Evolutionary conservation across 305 asterid genomes (phyloP), one percentile per base, ranked within the genome.

Genomic region (Ilex paraguariensis): DNA sequence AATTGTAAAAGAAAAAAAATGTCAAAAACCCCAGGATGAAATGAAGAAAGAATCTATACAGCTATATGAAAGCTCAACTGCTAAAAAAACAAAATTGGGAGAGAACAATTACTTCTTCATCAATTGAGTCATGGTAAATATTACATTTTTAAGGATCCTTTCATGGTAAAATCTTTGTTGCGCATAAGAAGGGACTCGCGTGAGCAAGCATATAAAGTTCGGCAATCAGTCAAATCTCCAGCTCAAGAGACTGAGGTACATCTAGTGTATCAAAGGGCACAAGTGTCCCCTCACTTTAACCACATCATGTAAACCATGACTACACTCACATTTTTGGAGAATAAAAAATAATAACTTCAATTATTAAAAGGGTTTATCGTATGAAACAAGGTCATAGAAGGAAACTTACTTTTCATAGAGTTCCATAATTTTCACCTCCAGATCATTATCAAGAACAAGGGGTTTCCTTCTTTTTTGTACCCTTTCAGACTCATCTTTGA

Each of bases 341-440:
- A 21, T 21, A 21, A 21, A 21, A 21, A 21, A 21, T 21, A 21
- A 21, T 21, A 21, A 21, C 28, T 52, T 31, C 14, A 61, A 66
- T 58, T 30, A 17, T 64, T 65, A 52, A 61, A 45, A 59, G 52
- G 6, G 12, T 21, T 21, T 21, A 21, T 21, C 28, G 2, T 57
- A 17, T 49, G 42, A 42, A 52, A 51, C 51, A 59, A 46, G 56
- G 53, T 67, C 46, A 54, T 60, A 6, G 15, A 54, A 40, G 65
- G 56, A 48, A 64, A 84, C 91, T 77, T 80, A 88, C 98, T 77
- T 83, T 75, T 84, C 85, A 77, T 72, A 78, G 64, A 91, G 91
- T 80, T 79, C 87, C 77, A 69, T 79, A 49, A 84, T 72, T 77
- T 79, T 79, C 73, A 57, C 75, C 49, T 72, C 73, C 73, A 77